phyloP scores from a whole-genome alignment of 768 basidiomycete species.

The Kwoniella dendrophila region DNA sequence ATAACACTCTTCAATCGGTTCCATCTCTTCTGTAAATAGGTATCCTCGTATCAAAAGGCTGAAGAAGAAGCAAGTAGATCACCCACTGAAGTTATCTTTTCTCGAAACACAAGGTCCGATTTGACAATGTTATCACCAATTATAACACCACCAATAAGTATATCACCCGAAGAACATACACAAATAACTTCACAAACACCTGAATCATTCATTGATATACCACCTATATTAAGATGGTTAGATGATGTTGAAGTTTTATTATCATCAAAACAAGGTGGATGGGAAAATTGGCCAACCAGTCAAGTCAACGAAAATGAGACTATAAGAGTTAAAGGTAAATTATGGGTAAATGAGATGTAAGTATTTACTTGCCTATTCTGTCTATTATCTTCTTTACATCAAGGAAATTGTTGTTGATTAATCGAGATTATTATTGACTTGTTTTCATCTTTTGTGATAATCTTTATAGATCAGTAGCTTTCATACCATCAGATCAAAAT shows the following conservation, averaged over 20 bases:
- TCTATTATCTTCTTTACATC: background rate
- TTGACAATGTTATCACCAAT: constrained; percentile 11
- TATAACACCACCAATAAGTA: constrained; percentile 56
- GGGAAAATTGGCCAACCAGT: constrained; percentile 56
- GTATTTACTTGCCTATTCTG: constrained; percentile 13
- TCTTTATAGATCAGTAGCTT: constrained; percentile 68
- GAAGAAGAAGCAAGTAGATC: no score
- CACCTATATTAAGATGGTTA: constrained; percentile 74
- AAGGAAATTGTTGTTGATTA: background rate
- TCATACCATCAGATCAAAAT: constrained; percentile 66
- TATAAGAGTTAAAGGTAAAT: constrained; percentile 65
- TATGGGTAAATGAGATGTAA: constrained; percentile 87
- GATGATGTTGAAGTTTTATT: constrained; percentile 70
- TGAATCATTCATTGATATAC: constrained; percentile 78
- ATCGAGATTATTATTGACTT: background rate
- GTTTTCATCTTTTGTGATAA: background rate
- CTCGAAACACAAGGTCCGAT: no score
- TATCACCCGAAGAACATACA: constrained; percentile 70
- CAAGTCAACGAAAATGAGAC: no score
- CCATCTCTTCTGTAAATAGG: no score
- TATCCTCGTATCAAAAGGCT: no score
- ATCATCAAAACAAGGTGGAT: constrained; percentile 69
- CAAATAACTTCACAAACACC: constrained; percentile 76
- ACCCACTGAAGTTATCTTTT: no score
- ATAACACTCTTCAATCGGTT: no score